phyloP scores from a whole-genome alignment of 1,139 yeast genomes.

The Pichia sp. region DNA sequence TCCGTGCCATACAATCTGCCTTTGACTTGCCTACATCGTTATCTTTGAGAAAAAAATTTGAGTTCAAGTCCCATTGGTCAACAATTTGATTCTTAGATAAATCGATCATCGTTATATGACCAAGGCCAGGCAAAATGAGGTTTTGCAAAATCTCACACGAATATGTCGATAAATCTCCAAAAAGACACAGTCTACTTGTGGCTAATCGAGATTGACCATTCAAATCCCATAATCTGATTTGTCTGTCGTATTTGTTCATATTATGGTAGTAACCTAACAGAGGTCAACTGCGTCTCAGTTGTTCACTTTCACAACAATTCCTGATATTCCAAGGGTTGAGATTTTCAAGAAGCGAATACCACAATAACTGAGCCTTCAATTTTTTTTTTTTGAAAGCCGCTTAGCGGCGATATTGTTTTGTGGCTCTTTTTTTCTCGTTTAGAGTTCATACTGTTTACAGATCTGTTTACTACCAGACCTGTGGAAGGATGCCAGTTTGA shows the following conservation, averaged over 20 bases:
- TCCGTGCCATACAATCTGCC: no score
- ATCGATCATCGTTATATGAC: constrained; percentile 56
- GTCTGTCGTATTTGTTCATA: constrained; percentile 61
- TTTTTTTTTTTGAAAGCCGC: no score
- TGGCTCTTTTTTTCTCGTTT: no score
- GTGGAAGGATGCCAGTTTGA: no score
- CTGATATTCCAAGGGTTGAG: no score
- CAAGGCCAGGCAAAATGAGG: constrained; percentile 74
- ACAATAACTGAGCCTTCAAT: no score
- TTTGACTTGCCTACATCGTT: not conserved
- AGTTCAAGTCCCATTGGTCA: constrained; percentile 35
- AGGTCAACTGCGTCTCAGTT: no score
- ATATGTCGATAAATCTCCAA: constrained; percentile 46
- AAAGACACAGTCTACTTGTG: constrained; percentile 49
- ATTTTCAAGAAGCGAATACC: no score
- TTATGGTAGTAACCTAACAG: not conserved
- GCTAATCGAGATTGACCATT: constrained; percentile 64
- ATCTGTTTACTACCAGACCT: no score
- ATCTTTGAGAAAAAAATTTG: constrained; percentile 54
- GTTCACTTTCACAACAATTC: no score
- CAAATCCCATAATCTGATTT: constrained; percentile 78
- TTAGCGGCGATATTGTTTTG: no score
- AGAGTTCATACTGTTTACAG: no score
- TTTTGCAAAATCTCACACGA: constrained; percentile 73
- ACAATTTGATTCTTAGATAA: constrained; percentile 25